Evolutionary conservation across 768 basidiomycete species (phyloP).

Genomic region (Podaxis sp.): DNA sequence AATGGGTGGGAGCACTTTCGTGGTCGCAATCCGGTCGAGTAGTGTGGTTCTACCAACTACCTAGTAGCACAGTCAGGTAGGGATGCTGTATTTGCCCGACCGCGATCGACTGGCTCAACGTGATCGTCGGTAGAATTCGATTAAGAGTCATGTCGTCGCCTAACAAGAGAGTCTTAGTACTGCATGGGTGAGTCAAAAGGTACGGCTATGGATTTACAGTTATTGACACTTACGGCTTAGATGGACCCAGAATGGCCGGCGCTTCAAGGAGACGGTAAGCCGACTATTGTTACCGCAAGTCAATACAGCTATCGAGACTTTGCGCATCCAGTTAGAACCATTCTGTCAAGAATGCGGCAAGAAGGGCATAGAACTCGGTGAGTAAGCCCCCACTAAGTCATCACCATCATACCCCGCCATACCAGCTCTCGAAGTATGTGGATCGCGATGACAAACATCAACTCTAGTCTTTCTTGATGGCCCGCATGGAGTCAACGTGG

Average conservation of each 20-base stretch:
- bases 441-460: not conserved
- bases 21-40: not conserved
- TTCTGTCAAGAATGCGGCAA: conserved; percentile 7
- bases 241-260: conserved; percentile 5
- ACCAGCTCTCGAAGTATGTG: not conserved
- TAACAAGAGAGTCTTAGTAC: conserved; percentile 7
- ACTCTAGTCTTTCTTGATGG: conserved; percentile 4
- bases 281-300: not conserved
- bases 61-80: not conserved
- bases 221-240: not conserved
- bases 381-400: not conserved
- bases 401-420: not conserved
- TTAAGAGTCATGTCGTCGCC: not conserved
- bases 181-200: conserved; percentile 6
- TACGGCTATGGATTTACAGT: not conserved
- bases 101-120: not conserved
- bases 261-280: conserved; percentile 4
- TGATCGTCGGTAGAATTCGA: not conserved
- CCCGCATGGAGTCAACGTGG: conserved; percentile 7
- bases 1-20: not conserved
- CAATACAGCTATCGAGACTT: not conserved
- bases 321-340: not conserved
- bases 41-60: not conserved
- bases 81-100: not conserved
- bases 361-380: conserved; percentile 8